Evolutionary conservation across 805 yeast genomes (phyloP).

Genomic region (Metschnikowia hibisci): DNA sequence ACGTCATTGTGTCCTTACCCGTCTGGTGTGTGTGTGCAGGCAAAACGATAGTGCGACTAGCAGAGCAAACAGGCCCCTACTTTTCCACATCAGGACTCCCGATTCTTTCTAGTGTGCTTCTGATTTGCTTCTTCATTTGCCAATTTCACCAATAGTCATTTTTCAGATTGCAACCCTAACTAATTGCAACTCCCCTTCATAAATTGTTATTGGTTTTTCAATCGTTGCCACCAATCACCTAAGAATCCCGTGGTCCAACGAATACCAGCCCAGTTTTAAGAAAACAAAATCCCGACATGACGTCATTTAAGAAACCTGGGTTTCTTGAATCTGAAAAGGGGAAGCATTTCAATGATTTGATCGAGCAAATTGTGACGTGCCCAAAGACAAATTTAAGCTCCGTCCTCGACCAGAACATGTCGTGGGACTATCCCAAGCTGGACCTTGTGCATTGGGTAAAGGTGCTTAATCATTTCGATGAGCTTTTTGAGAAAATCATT

Average conservation of each 20-base stretch:
- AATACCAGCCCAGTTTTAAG: no score
- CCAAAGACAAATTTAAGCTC: constrained; percentile 34
- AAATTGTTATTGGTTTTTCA: no score
- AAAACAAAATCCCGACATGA: constrained; percentile 22
- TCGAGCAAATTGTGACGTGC: constrained; percentile 38
- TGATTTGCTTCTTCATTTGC: no score
- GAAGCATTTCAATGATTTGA: constrained; percentile 26
- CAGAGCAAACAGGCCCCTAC: not conserved
- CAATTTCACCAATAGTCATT: no score
- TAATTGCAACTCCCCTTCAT: no score
- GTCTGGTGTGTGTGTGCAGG: not conserved
- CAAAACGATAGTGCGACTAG: not conserved
- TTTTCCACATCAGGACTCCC: no score
- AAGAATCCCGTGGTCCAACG: no score
- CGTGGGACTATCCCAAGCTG: constrained; percentile 63
- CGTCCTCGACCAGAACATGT: constrained; percentile 33
- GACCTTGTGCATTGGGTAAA: constrained; percentile 75
- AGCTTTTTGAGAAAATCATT: constrained; percentile 52
- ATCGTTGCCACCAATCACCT: no score
- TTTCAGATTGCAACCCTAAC: no score
- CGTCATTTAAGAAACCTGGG: constrained; percentile 21
- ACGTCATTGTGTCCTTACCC: no score
- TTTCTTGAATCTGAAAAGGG: constrained; percentile 25
- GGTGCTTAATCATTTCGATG: constrained; percentile 72
- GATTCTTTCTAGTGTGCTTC: no score